A percentile compares a stretch with the other conserved stretches of the same genome.
Evolutionary conservation across 73 alveolate species (phyloP).

Genomic region (Uronychia setigera): DNA sequence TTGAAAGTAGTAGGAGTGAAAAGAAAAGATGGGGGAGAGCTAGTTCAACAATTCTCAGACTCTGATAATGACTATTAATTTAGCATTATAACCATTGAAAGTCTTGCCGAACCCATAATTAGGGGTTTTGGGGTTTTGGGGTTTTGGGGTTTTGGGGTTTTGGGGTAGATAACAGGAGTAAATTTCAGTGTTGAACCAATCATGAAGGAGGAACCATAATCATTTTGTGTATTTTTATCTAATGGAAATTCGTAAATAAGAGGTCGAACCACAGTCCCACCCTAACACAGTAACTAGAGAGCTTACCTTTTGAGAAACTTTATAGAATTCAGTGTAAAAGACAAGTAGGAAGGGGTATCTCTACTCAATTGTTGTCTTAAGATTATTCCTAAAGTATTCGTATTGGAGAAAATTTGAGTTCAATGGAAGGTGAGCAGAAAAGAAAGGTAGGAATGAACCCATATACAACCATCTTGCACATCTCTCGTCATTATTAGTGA

Average conservation of each 20-base stretch:
- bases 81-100: too few species aligned
- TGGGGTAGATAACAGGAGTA: slow-evolving; percentile 50
- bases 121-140: too few species aligned
- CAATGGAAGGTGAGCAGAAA: background rate
- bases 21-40: too few species aligned
- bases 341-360: background rate
- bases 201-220: slow-evolving; percentile 49
- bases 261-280: slow-evolving; percentile 86
- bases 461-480: slow-evolving; percentile 82
- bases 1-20: too few species aligned
- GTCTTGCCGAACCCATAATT: too few species aligned
- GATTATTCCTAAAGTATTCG: background rate
- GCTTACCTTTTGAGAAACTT: background rate
- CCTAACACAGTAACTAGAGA: too few species aligned
- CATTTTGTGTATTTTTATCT: slow-evolving; percentile 36
- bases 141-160: too few species aligned
- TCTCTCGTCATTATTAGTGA: slow-evolving; percentile 66
- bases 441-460: background rate
- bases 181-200: slow-evolving; percentile 45
- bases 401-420: background rate
- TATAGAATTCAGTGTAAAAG: background rate
- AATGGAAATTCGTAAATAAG: slow-evolving; percentile 83
- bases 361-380: background rate
- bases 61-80: too few species aligned
- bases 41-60: too few species aligned